Evolutionary conservation across 192 early-diverging fungal species (phyloP).

Genomic region (Backusella tuberculispora): DNA sequence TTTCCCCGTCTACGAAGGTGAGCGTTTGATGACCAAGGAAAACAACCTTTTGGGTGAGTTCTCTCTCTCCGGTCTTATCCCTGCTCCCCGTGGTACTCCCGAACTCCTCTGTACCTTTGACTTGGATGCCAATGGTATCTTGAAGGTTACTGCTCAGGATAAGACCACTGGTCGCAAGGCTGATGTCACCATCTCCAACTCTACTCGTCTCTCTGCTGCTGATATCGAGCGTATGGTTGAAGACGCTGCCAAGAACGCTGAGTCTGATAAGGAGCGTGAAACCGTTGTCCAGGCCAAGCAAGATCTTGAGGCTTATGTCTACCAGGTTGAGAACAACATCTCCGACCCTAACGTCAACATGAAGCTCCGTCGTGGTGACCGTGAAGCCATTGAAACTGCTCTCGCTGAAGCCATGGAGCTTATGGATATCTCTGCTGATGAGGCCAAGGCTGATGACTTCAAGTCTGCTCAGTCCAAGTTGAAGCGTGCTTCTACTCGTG

Average conservation of each 20-base stretch:
- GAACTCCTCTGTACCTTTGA: conserved; percentile 86
- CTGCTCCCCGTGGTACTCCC: conserved; percentile 77
- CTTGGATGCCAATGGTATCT: conserved; percentile 86
- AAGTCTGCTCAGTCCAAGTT: conserved; percentile 72
- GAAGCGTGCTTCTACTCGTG: conserved; percentile 69
- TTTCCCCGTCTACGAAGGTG: conserved; percentile 88
- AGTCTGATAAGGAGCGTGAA: conserved; percentile 75
- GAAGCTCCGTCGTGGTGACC: conserved; percentile 75
- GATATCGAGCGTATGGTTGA: conserved; percentile 94
- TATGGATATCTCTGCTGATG: conserved; percentile 65
- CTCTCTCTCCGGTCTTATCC: conserved; percentile 72
- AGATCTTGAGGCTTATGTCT: conserved; percentile 77
- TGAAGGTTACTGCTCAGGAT: conserved; percentile 90
- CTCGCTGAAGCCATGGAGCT: conserved; percentile 78
- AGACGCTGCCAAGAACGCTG: conserved; percentile 89
- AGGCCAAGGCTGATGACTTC: conserved; percentile 63
- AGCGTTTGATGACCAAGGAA: conserved; percentile 87
- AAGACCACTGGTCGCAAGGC: conserved; percentile 89
- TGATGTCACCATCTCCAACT: conserved; percentile 96
- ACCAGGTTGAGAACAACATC: conserved; percentile 57
- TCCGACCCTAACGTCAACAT: conserved; percentile 71
- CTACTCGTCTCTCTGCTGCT: conserved; percentile 84
- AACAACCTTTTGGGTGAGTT: conserved; percentile 91
- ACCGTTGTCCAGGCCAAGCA: conserved; percentile 80
- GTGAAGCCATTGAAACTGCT: conserved; percentile 72